Base-by-base conservation (phyloP, 169 alveolate species). In the Toxoplasma gondii region DNA sequence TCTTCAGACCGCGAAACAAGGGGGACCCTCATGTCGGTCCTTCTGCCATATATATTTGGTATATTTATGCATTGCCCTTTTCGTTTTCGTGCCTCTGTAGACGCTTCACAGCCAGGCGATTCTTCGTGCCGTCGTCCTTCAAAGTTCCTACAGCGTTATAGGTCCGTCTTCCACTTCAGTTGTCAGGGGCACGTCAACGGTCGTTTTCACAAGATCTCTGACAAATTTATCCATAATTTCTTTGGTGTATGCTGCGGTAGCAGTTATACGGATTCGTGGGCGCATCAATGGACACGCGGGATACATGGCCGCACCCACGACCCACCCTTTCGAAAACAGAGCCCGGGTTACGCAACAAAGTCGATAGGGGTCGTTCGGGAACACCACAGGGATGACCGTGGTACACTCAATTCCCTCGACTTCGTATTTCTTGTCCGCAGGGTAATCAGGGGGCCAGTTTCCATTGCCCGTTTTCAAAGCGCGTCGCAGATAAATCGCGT, bases 221-320 rank as follows among this genome's bases (percentile, higher is more conserved):
- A 96, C 96, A 67, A 97, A 97, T 0, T 95, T 95, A 86, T 96
- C 96, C 97, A 97, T 96, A 67, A 91, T 86, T 67, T 95, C 96
- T 34, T 94, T 86, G 41, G 96, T 78, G 81, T 95, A 95, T 7
- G 96, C 97, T 31, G 97, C 94, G 0, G 97, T 97, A 7, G 97
- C 98, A 0, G 98, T 97, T 44, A 97, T 94, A 53, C 98, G 93
- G 83, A 97, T 94, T 27, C 98, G 43, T 5, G 98, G 98, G 12
- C 92, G 67, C 82, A 78, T 64, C 82, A 96, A 86, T 43, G 98
- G 98, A 88, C 98, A 97, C 4, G 98, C 98, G 64, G 98, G 98
- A 80, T 86, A 95, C 87, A 92, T 93, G 1, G 96, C 98, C 38
- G 98, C 97, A n/a, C 97, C 95, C 70, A 96, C 93, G 91, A 93